Evolutionary conservation across 805 yeast genomes (phyloP), one percentile per base, ranked within the genome.

Genomic region (Ogataea pini): DNA sequence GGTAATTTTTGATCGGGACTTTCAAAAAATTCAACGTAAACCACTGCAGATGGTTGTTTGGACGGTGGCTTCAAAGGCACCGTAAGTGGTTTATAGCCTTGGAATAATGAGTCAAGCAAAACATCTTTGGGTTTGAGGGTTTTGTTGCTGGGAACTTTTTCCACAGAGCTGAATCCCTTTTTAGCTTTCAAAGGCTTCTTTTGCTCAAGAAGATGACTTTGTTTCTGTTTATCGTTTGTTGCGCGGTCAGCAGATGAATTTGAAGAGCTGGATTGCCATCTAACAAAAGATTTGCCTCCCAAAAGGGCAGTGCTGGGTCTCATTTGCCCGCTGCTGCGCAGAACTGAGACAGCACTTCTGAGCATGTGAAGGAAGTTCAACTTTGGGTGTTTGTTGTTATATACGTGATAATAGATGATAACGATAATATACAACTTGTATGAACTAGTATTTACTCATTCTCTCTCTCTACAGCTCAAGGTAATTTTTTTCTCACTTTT

Each of bases 61-160:
- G 58, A 57, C 4, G 63, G 62, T 10, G 70, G 69, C 3, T 53
- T 46, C 18, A 65, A 49, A 2, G 71, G 71, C 22, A 65, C 36
- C 9, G 70, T 61, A 27, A 69, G 49, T 12, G 73, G 73, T 36
- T 65, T 62, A 43, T 66, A 68, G 2, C 70, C 72, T 48, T 62
- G 68, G 49, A 68, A 68, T 7, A 69, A 51, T n/a, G 54, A 60
- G 49, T 69, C 72, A 19, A 69, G 44, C 25, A 69, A 44, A 8
- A 69, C 55, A 20, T 67, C 71, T 36, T 61, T 65, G 7, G 72
- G 67, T 27, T 59, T 66, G 14, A 68, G 47, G 16, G 59, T 59
- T 34, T 61, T 52, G 1, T 70, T 65, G 19, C 62, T 61, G 14
- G 72, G 69, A 9, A 69, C 71, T 45, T 64, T 68, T 2, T 61